phyloP scores from a whole-genome alignment of 2,329 filamentous ascomycete species.

The Epichloe sp. region DNA sequence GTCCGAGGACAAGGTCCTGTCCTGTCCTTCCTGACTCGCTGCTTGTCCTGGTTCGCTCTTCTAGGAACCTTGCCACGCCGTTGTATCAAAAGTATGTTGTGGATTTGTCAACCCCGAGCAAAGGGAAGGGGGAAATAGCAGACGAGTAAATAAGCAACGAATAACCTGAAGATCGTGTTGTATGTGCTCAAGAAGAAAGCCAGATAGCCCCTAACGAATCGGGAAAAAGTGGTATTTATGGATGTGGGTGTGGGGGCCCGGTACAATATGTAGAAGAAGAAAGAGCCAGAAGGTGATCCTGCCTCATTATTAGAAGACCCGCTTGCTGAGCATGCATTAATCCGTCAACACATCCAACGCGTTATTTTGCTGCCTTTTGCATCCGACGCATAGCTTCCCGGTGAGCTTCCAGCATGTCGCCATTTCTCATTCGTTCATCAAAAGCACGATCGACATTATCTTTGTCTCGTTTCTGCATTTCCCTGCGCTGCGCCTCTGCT shows the following conservation, averaged over 20 bases:
- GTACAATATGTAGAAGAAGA: background rate
- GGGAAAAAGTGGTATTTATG: background rate
- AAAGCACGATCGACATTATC: slow-evolving; percentile 49
- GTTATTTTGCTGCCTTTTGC: slow-evolving; percentile 33
- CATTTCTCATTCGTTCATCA: slow-evolving; percentile 63
- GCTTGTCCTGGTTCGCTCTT: background rate
- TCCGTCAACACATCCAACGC: background rate
- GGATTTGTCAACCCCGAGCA: background rate
- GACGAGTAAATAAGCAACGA: background rate
- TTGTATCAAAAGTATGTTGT: slow-evolving; percentile 2
- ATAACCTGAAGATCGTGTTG: background rate
- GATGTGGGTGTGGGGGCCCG: background rate
- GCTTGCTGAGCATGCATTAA: background rate
- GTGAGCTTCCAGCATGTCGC: slow-evolving; percentile 63
- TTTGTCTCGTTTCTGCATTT: slow-evolving; percentile 43
- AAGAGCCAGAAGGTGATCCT: slow-evolving; percentile 1
- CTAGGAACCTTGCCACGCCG: background rate
- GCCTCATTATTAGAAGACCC: background rate
- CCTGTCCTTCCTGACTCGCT: background rate
- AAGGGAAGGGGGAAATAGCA: background rate
- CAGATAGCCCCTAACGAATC: background rate
- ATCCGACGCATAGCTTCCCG: slow-evolving; percentile 68
- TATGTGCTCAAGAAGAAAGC: background rate
- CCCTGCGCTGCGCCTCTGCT: slow-evolving; percentile 45
- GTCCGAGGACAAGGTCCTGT: background rate